Conservation (phyloP, 2,329 filamentous ascomycete species). For the Cordyceps cicadae region DNA sequence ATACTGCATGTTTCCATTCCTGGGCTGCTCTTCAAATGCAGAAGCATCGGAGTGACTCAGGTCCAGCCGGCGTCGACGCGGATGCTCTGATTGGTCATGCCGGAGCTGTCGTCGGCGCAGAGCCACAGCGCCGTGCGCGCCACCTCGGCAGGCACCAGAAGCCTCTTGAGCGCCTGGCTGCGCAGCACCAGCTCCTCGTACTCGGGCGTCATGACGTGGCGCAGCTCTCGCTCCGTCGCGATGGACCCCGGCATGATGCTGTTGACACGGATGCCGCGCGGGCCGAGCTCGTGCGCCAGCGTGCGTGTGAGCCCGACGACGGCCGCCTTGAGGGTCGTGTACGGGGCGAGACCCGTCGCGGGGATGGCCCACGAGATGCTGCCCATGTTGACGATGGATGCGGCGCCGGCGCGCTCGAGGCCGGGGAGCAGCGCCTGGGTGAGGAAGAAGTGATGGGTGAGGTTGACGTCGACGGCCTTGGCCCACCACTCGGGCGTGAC, state of each 20-base stretch:
- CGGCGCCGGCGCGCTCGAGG: slow-evolving; percentile 59
- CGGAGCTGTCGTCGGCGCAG: slow-evolving; percentile 37
- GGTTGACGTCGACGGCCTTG: slow-evolving; percentile 30
- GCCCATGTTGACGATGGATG: slow-evolving; percentile 47
- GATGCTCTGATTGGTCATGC: slow-evolving; percentile 34
- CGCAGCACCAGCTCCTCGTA: slow-evolving; percentile 30
- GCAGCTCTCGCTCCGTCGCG: slow-evolving; percentile 35
- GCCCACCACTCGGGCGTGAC: slow-evolving; percentile 31
- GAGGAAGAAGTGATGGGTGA: slow-evolving; percentile 50
- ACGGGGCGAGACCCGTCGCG: slow-evolving; percentile 48
- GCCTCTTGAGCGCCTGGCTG: slow-evolving; percentile 34
- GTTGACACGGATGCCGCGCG: slow-evolving; percentile 41
- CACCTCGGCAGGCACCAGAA: slow-evolving; percentile 34
- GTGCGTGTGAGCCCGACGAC: slow-evolving; percentile 52
- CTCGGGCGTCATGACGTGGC: slow-evolving; percentile 35
- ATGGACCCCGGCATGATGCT: slow-evolving; percentile 42
- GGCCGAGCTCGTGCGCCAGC: slow-evolving; percentile 48
- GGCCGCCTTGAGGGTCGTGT: slow-evolving; percentile 51
- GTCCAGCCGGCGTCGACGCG: slow-evolving; percentile 27
- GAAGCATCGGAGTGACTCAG: slow-evolving; percentile 30
- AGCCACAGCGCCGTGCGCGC: slow-evolving; percentile 38
- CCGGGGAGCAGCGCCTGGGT: slow-evolving; percentile 64
- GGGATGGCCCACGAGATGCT: slow-evolving; percentile 42
- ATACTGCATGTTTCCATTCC: no score
- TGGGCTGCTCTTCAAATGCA: neutral